Evolutionary conservation across 2,329 filamentous ascomycete species (phyloP).

Genomic region (Pyrenochaeta sp.): DNA sequence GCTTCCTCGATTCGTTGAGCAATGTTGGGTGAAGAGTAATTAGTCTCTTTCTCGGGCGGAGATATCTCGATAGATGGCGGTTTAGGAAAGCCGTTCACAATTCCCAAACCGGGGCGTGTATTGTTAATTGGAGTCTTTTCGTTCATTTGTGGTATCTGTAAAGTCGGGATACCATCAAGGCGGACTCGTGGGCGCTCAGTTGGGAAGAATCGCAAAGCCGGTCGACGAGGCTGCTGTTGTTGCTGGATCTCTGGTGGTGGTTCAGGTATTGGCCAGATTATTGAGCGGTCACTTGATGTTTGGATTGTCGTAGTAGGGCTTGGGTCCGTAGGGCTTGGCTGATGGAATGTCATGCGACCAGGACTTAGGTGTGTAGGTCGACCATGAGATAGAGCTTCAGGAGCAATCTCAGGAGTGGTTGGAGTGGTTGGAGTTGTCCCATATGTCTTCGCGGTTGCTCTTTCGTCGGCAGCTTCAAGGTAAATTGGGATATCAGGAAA

Average conservation of each 20-base stretch:
- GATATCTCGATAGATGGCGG: constrained; percentile 18
- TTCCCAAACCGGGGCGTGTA: constrained; percentile 10
- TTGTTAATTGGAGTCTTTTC: constrained; percentile 20
- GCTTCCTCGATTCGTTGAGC: constrained; percentile 33
- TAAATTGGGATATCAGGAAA: constrained; percentile 38
- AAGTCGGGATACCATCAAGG: constrained; percentile 8
- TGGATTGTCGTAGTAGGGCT: constrained; percentile 32
- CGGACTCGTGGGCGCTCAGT: constrained; percentile 17
- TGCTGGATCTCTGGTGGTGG: constrained; percentile 25
- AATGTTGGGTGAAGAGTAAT: constrained; percentile 14
- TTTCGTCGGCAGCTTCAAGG: constrained; percentile 28
- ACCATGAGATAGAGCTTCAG: constrained; percentile 8
- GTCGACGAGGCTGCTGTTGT: constrained; percentile 5
- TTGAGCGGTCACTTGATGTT: constrained; percentile 22
- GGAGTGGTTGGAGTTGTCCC: constrained; percentile 32
- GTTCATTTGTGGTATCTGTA: constrained; percentile 14
- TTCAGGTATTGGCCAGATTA: constrained; percentile 29
- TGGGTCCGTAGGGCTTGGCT: neutral
- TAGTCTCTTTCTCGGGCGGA: constrained; percentile 7
- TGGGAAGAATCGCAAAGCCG: constrained; percentile 26
- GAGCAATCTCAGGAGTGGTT: constrained; percentile 29
- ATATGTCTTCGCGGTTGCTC: constrained; percentile 20
- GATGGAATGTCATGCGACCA: neutral
- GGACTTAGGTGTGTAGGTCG: constrained; percentile 9
- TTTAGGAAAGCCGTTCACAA: constrained; percentile 3